Evolutionary conservation across 2,329 filamentous ascomycete genomes (phyloP).

Genomic region (Aspergillus puulaauensis): DNA sequence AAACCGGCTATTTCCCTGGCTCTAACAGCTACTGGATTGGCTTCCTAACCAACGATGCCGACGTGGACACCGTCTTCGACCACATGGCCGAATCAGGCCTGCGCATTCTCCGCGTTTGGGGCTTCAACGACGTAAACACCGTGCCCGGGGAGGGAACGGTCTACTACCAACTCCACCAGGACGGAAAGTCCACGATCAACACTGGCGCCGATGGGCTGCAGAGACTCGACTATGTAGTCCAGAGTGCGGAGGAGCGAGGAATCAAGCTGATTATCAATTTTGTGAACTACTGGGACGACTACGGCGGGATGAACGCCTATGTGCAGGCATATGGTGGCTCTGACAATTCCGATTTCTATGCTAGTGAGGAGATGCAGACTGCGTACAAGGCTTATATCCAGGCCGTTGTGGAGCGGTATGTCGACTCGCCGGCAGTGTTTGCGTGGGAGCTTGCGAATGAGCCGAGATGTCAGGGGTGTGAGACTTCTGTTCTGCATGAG

Average conservation of each 20-base stretch:
- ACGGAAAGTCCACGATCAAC: slow-evolving; percentile 55
- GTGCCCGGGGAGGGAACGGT: slow-evolving; percentile 45
- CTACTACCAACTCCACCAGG: slow-evolving; percentile 43
- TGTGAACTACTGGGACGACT: slow-evolving; percentile 70
- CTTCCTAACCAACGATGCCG: slow-evolving; percentile 49
- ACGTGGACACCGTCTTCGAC: slow-evolving; percentile 46
- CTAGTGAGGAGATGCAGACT: slow-evolving; percentile 51
- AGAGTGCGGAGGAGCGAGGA: slow-evolving; percentile 57
- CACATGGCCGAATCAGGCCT: slow-evolving; percentile 40
- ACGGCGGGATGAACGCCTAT: slow-evolving; percentile 64
- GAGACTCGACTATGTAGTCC: slow-evolving; percentile 64
- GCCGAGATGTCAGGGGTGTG: slow-evolving; percentile 62
- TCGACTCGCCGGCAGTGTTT: slow-evolving; percentile 58
- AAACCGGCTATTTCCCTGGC: slow-evolving; percentile 46
- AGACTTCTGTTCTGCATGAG: slow-evolving; percentile 55
- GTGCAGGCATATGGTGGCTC: slow-evolving; percentile 53
- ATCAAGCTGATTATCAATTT: slow-evolving; percentile 60
- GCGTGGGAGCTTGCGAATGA: slow-evolving; percentile 70
- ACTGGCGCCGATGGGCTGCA: slow-evolving; percentile 62
- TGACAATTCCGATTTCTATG: slow-evolving; percentile 57
- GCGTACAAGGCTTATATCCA: slow-evolving; percentile 65
- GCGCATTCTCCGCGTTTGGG: slow-evolving; percentile 55
- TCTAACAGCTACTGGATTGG: slow-evolving; percentile 56
- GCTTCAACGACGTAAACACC: slow-evolving; percentile 51
- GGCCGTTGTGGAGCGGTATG: slow-evolving; percentile 60